Base-by-base conservation (phyloP, 192 early-diverging fungal species). In the Coemansia guatemalensis region DNA sequence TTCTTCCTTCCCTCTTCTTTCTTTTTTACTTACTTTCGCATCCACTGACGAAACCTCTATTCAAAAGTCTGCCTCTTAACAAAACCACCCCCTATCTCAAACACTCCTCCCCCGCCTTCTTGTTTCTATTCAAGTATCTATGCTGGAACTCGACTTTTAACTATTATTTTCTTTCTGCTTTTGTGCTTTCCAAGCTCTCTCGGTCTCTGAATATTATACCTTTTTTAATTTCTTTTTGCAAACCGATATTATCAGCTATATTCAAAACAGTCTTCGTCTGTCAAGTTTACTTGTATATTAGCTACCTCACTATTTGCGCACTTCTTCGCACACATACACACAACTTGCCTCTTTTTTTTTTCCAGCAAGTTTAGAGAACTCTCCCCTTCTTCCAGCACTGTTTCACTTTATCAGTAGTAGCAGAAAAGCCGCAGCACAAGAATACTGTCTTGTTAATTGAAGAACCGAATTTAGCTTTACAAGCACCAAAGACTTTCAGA, bases 231-330 rank as follows among this genome's bases (percentile, higher is more conserved):
- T 17, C n/a, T n/a, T n/a, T n/a, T n/a, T 44, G 1, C 3, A 1
- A 44, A 17, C 14, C 39, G 17, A 44, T 44, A 44, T 44, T 44
- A n/a, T 17, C 39, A 44, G 39, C 39, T 44, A 44, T 44, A 44
- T 17, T 17, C 9, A 17, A 9, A 44, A 8, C 14, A 17, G 39
- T 44, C 14, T 3, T 44, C 14, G 39, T 44, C 29, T 44, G 14
- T 17, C 12, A 17, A 44, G 39, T 14, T n/a, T 56, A 35, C 4
- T 56, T 58, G 56, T 58, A 58, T 58, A 58, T 58, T 58, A 58
- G 20, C 56, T 41, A 44, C 1, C 39, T 44, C 39, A 14, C 12
- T 12, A 44, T 12, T 44, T 17, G 39, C 14, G 39, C 9, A 44
- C 39, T 12, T 44, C 39, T 17, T 30, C 29, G 29, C 29, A 30